These are phyloP conservation scores for Trichoderma sp. DNA, from an alignment of 2,329 filamentous ascomycete genomes.

Conservation along the genomic window DNA sequence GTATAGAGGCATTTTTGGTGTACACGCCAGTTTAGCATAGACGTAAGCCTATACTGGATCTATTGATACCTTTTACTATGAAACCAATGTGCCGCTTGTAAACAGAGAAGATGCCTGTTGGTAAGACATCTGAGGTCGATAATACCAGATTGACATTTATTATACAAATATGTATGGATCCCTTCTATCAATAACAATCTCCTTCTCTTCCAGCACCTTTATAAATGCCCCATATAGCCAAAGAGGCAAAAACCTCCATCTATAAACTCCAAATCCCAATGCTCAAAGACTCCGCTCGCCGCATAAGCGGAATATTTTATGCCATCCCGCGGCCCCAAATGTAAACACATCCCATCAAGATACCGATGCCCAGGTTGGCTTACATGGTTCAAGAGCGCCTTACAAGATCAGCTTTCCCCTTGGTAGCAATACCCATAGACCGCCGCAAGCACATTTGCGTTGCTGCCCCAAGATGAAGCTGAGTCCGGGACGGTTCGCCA, in stretches of 20 bases:
- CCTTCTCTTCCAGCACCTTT: neutral
- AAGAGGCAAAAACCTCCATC: neutral
- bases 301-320: neutral
- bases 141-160: neutral
- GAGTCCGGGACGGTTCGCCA: conserved; percentile 46
- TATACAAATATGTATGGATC: neutral
- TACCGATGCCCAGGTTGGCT: neutral
- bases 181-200: neutral
- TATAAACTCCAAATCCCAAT: conserved; percentile 1
- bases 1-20: neutral
- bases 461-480: conserved; percentile 54
- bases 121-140: neutral
- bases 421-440: conserved; percentile 48
- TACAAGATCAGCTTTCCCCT: conserved; percentile 29
- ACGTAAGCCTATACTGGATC: no score
- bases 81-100: neutral
- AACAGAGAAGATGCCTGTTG: neutral
- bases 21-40: neutral
- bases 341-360: neutral
- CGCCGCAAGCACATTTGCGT: conserved; percentile 53
- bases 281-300: neutral
- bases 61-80: no score
- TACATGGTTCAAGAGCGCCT: neutral
- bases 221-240: neutral
- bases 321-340: neutral